A percentile compares a stretch with the other conserved stretches of the same genome.
These are phyloP conservation scores for Colletotrichum sp. DNA, from an alignment of 2,329 filamentous ascomycete genomes.

Conservation along the genomic window DNA sequence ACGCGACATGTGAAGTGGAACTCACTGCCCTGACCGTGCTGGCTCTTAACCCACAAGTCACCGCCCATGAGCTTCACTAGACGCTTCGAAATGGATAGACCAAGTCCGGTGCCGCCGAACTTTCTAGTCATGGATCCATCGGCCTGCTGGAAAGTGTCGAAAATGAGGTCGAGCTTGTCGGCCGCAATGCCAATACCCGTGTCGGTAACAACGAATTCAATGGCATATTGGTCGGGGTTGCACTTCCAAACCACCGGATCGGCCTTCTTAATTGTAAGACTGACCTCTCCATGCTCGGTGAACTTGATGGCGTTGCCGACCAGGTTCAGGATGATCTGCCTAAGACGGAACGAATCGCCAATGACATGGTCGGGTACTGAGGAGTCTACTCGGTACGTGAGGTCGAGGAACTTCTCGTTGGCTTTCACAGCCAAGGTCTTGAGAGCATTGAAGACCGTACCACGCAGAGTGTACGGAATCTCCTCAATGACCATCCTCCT, in stretches of 20 bases:
- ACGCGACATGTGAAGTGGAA: constrained; percentile 98
- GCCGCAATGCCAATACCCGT: constrained; percentile 96
- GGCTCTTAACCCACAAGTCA: constrained; percentile 93
- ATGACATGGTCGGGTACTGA: constrained; percentile 94
- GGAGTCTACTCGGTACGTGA: constrained; percentile 92
- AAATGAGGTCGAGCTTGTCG: constrained; percentile 95
- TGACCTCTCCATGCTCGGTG: constrained; percentile 95
- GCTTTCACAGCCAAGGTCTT: constrained; percentile 98
- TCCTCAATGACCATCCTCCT: constrained; percentile 98
- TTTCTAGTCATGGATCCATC: constrained; percentile 96
- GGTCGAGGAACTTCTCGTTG: constrained; percentile 91
- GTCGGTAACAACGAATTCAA: constrained; percentile 94
- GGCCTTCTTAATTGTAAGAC: constrained; percentile 81
- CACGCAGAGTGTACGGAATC: constrained; percentile 92
- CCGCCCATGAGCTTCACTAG: constrained; percentile 96
- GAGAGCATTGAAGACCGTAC: constrained; percentile 95
- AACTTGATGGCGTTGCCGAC: constrained; percentile 99
- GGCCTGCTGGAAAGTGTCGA: constrained; percentile 98
- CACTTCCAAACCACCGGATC: constrained; percentile 69
- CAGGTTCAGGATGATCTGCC: constrained; percentile 96
- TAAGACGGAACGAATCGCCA: constrained; percentile 93
- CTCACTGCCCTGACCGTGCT: constrained; percentile 87
- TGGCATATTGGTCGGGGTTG: constrained; percentile 80
- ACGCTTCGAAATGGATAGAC: constrained; percentile 92
- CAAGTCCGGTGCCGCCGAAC: constrained; percentile 93